Base-by-base conservation (phyloP, 2,329 filamentous ascomycete species). In the Teratosphaeria pseudoeucalypti region DNA sequence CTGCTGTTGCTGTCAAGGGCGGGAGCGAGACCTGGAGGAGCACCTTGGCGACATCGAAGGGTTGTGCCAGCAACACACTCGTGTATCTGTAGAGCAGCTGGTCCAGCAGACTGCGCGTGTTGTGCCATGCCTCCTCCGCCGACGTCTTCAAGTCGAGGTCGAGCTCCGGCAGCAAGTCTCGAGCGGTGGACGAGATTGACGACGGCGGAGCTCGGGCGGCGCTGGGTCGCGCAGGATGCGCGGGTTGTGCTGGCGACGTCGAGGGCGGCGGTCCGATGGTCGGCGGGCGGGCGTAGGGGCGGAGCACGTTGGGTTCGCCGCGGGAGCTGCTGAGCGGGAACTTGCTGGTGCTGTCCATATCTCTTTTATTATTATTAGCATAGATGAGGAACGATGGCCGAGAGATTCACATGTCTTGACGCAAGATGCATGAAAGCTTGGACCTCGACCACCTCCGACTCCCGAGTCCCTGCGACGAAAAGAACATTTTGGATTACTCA, bases 41-140 rank as follows among this genome's bases (percentile, higher is more conserved):
- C 14, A 87, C 94, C 81, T 96, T 97, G 70, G 92, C 91, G 60
- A 96, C 92, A 78, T 97, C 94, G 73, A 99, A 97, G 14, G 94
- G 94, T 76, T 99, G 94, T 58, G 90, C 88, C 72, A 96, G 86
- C 69, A 97, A 75, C 27, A 96, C 86, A 60, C 87, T 90, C 14
- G 87, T 88, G 76, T 99, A 99, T 72, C 94, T 92, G 86, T 92
- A 95, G 73, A 95, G 72, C 64, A 94, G 84, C 72, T 92, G 87
- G 71, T 97, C 91, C 55, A 96, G 71, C 62, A 95, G 77, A 63
- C 87, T 86, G 71, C 88, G 89, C 52, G 87, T 79, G 37, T 65
- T 63, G 47, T 66, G 63, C 70, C 70, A 72, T 62, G 70, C 70
- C 60, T 72, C 70, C 56, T 68, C 64, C 1, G 68, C 68, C 1